Evolutionary conservation across 306 rosid species (phyloP), one percentile per base, ranked within the genome.

Genomic region (Canavalia ensiformis): DNA sequence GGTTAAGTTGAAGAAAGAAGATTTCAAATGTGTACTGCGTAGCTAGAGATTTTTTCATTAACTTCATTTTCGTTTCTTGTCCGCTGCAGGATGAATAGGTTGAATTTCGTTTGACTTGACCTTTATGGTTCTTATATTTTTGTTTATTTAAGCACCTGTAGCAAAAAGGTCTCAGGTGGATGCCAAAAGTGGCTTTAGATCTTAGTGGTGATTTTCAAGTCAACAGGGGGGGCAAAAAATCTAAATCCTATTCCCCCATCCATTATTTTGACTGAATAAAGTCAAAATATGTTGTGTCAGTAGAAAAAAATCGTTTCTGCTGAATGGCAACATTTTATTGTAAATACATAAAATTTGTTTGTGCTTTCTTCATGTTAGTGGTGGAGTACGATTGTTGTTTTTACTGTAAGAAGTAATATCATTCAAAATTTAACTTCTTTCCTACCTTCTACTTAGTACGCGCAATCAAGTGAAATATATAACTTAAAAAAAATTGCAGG

Each of bases 1-100:
- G 65, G 47, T 58, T 65, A 71, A 65, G 29, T 18, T 28, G 60
- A 62, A 70, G 78, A 60, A 83, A 56, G 68, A 67, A 45, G 18
- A 35, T 6, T 56, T 9, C 37, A 7, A 9, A 34, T 65, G 65
- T 37, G 65, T 39, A 39, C 39, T 33, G 33, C 46, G 71, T 39
- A 44, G 62, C 29, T 7, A 29, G 58, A 58, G 50, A 11, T 18
- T 35, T 33, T 52, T 52, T 10, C 4, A 70, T 56, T 2, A 2
- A n/a, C 37, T 9, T 75, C 3, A 68, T 50, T 13, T 57, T 68
- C n/a, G 13, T 49, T 37, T 31, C 37, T 58, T 70, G 84, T 3
- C 44, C 51, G 18, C 58, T 52, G 79, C 42, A 66, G 65, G 71
- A 13, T 4, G 12, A 49, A 29, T 58, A 11, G 62, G 34, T 58